Evolutionary conservation across 2,329 filamentous ascomycete species (phyloP).

Genomic region (Penicillium brasilianum): DNA sequence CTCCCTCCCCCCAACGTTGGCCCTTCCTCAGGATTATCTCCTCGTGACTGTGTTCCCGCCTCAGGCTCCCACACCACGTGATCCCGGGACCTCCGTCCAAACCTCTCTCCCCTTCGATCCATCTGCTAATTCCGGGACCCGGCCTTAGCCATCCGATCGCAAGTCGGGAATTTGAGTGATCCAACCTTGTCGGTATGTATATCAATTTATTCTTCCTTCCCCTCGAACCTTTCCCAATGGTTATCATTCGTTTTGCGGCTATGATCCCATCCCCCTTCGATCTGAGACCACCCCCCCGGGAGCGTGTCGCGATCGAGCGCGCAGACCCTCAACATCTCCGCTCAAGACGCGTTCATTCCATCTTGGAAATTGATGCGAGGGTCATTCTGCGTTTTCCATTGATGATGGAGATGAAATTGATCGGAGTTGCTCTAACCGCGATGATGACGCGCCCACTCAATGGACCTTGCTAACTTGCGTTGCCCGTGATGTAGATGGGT

Average conservation of each 20-base stretch:
- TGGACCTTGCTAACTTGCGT: conserved; percentile 25
- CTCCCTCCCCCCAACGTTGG: conserved; percentile 1
- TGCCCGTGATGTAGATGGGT: conserved; percentile 49
- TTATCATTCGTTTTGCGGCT: neutral
- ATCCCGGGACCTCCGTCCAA: conserved; percentile 30
- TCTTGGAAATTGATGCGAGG: conserved; percentile 10
- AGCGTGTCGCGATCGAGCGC: conserved; percentile 33
- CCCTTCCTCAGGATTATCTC: neutral
- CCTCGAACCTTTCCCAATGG: conserved; percentile 6
- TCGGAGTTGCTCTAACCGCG: conserved; percentile 27
- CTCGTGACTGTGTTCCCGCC: conserved; percentile 19
- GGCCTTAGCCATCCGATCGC: conserved; percentile 44
- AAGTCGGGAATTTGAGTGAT: conserved; percentile 46
- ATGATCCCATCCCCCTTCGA: neutral
- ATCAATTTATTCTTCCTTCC: conserved; percentile 20
- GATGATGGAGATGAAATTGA: conserved; percentile 24
- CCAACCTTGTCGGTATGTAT: conserved; percentile 51
- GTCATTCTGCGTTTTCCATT: conserved; percentile 5
- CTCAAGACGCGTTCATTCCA: conserved; percentile 26
- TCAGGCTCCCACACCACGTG: conserved; percentile 32
- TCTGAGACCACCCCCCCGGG: conserved; percentile 16
- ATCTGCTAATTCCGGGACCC: conserved; percentile 42
- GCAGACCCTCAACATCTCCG: conserved; percentile 27
- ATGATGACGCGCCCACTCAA: conserved; percentile 25
- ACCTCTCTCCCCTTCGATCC: conserved; percentile 39